Evolutionary conservation across 495 filamentous ascomycete species (phyloP).

Genomic region (Paragyromitra xinjiangensis): DNA sequence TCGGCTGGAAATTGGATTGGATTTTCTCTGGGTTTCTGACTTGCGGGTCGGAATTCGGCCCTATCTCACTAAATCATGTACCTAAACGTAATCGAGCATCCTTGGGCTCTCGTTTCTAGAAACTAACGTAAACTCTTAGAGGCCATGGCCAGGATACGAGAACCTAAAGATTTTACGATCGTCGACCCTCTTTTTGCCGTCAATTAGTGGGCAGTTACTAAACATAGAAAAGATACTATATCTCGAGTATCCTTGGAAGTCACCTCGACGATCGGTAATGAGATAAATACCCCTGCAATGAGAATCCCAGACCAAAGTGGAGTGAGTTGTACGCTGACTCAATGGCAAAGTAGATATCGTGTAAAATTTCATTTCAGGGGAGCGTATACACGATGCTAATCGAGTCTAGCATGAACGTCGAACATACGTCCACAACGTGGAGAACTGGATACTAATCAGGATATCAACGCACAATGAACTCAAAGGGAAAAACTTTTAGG

Average conservation of each 20-base stretch:
- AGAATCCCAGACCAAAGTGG: not conserved
- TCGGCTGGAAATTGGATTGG: not conserved
- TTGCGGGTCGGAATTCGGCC: not conserved
- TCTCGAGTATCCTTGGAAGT: not conserved
- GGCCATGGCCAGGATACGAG: not conserved
- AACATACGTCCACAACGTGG: not conserved
- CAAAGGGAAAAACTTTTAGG: not conserved
- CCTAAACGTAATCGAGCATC: not conserved
- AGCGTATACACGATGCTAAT: not conserved
- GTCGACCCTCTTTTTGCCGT: not conserved
- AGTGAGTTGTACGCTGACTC: not conserved
- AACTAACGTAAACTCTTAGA: not conserved
- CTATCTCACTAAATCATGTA: not conserved
- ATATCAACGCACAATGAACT: not conserved
- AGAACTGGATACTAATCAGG: not conserved
- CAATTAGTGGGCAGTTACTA: not conserved
- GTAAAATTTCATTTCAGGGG: not conserved
- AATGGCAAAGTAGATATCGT: constrained; percentile 3
- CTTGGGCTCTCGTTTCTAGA: not conserved
- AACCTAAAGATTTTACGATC: not conserved
- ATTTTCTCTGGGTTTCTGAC: constrained; percentile 13
- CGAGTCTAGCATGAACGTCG: not conserved
- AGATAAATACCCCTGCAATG: not conserved
- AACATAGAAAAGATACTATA: not conserved
- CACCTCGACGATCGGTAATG: not conserved